A percentile compares a stretch with the other conserved stretches of the same genome.
phyloP scores from a whole-genome alignment of 768 basidiomycete species.

The Mycena chlorophos region DNA sequence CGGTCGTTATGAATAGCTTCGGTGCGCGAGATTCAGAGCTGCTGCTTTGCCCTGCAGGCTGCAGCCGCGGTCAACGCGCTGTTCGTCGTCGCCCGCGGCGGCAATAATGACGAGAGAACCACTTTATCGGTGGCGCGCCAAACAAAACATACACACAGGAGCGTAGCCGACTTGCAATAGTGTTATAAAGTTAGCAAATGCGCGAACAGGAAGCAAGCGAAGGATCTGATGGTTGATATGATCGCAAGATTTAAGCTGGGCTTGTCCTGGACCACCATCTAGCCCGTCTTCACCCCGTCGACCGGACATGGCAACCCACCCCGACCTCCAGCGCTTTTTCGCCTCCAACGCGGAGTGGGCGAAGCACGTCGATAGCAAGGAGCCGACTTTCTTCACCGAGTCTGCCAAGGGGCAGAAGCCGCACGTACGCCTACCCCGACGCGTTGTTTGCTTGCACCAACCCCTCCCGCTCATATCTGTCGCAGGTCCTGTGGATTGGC shows the following conservation, averaged over 20 bases:
- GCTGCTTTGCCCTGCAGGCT: no score
- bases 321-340: constrained; percentile 33
- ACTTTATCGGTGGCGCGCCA: neutral
- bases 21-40: no score
- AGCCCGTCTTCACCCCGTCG: neutral
- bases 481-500: constrained; percentile 74
- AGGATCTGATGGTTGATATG: neutral
- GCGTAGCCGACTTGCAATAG: neutral
- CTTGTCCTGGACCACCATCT: neutral
- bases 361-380: constrained; percentile 47
- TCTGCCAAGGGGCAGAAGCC: constrained; percentile 66
- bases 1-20: no score
- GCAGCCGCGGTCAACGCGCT: no score
- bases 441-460: neutral
- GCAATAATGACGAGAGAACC: no score
- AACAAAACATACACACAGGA: neutral
- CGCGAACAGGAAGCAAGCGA: no score
- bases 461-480: neutral
- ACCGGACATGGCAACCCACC: neutral
- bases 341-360: constrained; percentile 72
- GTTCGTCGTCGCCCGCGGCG: no score
- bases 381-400: constrained; percentile 64
- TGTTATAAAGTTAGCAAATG: neutral
- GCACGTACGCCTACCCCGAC: constrained; percentile 62
- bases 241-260: neutral